Percentiles rank a stretch among this genome's conserved stretches.
Evolutionary conservation across 768 basidiomycete genomes (phyloP).

Genomic region (Boletus reticuloceps): DNA sequence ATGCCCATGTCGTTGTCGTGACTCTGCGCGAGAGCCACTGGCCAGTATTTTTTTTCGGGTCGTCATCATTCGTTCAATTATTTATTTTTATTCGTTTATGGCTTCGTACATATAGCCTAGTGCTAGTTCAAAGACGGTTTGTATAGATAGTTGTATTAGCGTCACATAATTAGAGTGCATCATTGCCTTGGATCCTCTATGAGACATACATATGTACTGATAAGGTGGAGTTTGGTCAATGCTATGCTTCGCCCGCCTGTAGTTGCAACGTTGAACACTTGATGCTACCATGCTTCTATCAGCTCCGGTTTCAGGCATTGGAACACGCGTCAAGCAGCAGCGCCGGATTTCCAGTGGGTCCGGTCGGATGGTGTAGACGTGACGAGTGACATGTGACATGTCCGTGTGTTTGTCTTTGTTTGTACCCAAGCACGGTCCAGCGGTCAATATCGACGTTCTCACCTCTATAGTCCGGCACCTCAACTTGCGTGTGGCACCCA

Average conservation of each 20-base stretch:
- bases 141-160: constrained; percentile 2
- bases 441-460: background rate
- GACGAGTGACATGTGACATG: no score
- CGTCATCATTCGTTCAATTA: background rate
- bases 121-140: background rate
- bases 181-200: no score
- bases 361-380: no score
- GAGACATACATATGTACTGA: no score
- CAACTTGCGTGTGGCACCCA: background rate
- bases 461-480: background rate
- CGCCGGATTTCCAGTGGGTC: no score
- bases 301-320: no score
- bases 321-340: no score
- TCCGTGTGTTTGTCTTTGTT: background rate
- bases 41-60: no score
- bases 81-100: background rate
- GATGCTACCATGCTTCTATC: no score
- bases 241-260: no score
- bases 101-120: background rate
- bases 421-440: background rate
- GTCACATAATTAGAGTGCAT: background rate
- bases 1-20: constrained; percentile 3
- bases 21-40: background rate
- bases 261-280: no score
- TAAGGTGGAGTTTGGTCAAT: no score